Percentiles rank a stretch among this genome's conserved stretches.
These are phyloP conservation scores for Triangularia setosa DNA, from an alignment of 2,329 filamentous ascomycete species.

Conservation along the genomic window DNA sequence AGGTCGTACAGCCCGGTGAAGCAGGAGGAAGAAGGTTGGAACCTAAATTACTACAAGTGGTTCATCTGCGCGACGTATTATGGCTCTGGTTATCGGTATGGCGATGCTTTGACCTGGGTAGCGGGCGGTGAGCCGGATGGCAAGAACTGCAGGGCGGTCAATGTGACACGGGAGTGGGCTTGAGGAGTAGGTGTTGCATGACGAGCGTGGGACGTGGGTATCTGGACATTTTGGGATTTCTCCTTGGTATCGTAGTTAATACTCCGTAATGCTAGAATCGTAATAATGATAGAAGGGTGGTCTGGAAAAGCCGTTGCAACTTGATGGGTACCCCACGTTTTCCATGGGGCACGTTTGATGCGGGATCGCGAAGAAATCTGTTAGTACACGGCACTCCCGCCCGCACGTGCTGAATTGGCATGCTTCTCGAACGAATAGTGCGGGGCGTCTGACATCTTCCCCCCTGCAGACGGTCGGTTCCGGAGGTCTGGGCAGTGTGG, in stretches of 20 bases:
- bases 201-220: neutral
- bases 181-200: neutral
- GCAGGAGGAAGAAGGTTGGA: neutral
- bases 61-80: neutral
- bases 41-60: neutral
- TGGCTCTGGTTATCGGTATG: neutral
- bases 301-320: neutral
- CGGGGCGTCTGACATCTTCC: neutral
- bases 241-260: neutral
- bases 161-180: neutral
- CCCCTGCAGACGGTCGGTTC: constrained; percentile 6
- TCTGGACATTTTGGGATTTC: neutral
- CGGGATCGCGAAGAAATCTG: neutral
- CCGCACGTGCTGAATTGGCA: neutral
- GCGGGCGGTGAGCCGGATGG: neutral
- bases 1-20: neutral
- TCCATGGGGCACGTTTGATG: neutral
- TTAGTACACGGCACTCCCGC: neutral
- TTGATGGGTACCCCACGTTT: neutral
- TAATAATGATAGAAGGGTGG: neutral
- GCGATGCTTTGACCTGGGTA: neutral
- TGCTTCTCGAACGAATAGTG: neutral
- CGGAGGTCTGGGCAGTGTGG: neutral
- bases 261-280: neutral
- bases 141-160: neutral